Conservation (phyloP, 2,329 filamentous ascomycete genomes). For the Pleurostoma richardsiae region DNA sequence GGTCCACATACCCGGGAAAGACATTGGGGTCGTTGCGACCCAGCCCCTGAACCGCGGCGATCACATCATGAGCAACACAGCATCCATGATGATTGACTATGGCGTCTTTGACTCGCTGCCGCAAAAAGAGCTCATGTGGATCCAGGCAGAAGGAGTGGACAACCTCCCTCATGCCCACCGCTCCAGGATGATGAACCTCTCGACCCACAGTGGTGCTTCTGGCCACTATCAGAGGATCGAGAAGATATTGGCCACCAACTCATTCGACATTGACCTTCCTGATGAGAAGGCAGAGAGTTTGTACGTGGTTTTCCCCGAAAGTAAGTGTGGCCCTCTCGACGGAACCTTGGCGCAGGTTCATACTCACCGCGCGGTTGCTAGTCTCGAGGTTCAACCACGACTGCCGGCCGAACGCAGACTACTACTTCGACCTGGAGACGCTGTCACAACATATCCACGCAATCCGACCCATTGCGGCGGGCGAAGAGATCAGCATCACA, state of each 20-base stretch:
- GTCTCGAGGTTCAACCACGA: conserved; percentile 39
- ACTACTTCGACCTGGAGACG: conserved; percentile 31
- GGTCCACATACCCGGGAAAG: conserved; percentile 31
- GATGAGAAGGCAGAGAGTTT: conserved; percentile 23
- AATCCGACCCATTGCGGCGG: conserved; percentile 29
- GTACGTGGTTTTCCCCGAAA: conserved; percentile 32
- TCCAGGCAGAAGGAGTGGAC: conserved; percentile 24
- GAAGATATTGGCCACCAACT: conserved; percentile 30
- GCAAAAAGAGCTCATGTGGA: conserved; percentile 14
- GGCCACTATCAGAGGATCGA: conserved; percentile 21
- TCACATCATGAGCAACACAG: conserved; percentile 30
- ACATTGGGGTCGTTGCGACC: conserved; percentile 28
- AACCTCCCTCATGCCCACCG: conserved; percentile 23
- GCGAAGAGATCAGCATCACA: conserved; percentile 37
- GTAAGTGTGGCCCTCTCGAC: conserved; percentile 9
- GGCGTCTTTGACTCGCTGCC: conserved; percentile 23
- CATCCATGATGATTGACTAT: conserved; percentile 33
- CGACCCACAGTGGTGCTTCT: conserved; percentile 21
- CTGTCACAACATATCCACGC: conserved; percentile 33
- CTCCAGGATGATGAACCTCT: conserved; percentile 26
- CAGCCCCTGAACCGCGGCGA: conserved; percentile 27
- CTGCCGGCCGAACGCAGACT: conserved; percentile 38
- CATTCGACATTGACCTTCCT: conserved; percentile 29
- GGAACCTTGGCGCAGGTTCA: not conserved
- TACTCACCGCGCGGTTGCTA: conserved; percentile 4